Base-by-base conservation (phyloP, 805 yeast genomes). In the Spencermartinsiella europaea region DNA sequence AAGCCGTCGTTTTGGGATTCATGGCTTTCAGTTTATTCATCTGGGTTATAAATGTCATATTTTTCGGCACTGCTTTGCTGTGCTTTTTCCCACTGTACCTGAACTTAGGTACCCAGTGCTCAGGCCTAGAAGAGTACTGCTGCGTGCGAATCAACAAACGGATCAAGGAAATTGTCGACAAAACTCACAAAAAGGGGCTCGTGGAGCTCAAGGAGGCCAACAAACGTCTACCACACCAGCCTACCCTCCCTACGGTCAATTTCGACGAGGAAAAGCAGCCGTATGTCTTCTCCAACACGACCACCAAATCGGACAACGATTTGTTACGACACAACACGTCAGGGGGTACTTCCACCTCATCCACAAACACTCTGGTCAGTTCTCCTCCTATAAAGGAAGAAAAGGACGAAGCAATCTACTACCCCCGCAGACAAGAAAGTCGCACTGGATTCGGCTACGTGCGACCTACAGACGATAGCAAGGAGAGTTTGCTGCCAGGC, bases 11-110 rank as follows among this genome's bases (percentile, higher is more conserved):
- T 20, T 62, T 88, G 21, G 77, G 87, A 21, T 74, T 84, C 53
- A 86, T 87, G 91, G 70, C 83, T 34, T 72, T 84, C 47, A 84
- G 95, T 1, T 78, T 88, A 56, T 61, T 76, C 14, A 75, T 88
- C 54, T 88, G 93, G 90, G 67, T 79, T 10, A 64, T 84, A 45
- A 84, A 85, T 69, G 74, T 83, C 49, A 58, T 76, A 44, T 71
- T 73, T 59, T 75, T 84, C 47, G 54, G 70, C 20, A 57, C 79
- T 45, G 90, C 87, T 0, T 50, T 81, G 51, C 33, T 79, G 1
- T 69, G 73, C 48, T 72, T 73, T 40, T 54, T 77, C 12, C 83
- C 81, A 2, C 73, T 83, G 1, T 73, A 71, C 53, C 68, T 73
- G 44, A 73, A 69, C 50, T 59, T 74, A 16, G 58, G 74, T 10